Evolutionary conservation across 208 protist species (phyloP).

Genomic region (Angomonas deanei): DNA sequence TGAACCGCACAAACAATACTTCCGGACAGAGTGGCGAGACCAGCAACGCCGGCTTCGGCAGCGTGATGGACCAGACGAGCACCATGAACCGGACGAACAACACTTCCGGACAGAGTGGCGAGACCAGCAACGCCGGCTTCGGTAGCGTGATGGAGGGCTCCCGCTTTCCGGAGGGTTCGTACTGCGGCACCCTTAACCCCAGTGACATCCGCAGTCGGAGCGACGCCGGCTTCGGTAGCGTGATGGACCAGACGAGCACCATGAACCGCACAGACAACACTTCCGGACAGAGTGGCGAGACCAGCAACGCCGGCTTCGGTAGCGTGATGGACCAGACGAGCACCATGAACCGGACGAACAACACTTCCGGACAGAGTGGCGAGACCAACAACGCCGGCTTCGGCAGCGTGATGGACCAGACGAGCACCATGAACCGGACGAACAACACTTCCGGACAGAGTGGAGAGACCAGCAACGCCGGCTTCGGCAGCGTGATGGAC

Average conservation of each 20-base stretch:
- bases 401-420: too few relatives aligned
- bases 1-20: neutral
- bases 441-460: too few relatives aligned
- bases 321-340: neutral
- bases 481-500: too few relatives aligned
- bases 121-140: constrained; percentile 2
- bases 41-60: neutral
- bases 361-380: neutral
- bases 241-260: constrained; percentile 6
- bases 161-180: neutral
- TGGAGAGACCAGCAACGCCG: too few relatives aligned
- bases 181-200: neutral
- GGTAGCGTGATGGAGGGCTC: constrained; percentile 10
- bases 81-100: neutral
- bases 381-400: neutral
- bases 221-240: constrained; percentile 4
- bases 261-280: neutral
- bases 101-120: neutral
- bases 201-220: neutral
- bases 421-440: too few relatives aligned
- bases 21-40: neutral
- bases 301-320: neutral
- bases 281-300: neutral
- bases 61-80: neutral
- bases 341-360: neutral